Conservation (phyloP, 2,329 filamentous ascomycete species). For the Claviceps humidiphila region DNA sequence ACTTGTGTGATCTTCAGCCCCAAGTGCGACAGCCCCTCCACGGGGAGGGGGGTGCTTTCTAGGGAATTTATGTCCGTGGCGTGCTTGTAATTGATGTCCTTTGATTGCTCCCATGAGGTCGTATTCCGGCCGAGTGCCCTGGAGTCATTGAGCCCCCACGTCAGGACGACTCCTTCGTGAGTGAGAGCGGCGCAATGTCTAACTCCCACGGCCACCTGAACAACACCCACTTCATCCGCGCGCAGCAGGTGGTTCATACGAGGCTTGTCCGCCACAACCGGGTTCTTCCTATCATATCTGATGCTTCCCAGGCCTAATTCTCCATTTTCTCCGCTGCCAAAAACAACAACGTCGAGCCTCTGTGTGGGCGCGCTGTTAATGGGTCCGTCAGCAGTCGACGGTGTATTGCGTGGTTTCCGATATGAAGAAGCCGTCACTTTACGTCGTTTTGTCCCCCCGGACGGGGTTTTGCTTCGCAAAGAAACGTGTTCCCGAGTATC, state of each 20-base stretch:
- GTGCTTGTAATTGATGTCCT: slow-evolving; percentile 23
- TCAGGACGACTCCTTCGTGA: slow-evolving; percentile 47
- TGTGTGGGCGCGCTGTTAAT: slow-evolving; percentile 1
- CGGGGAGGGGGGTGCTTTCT: slow-evolving; percentile 38
- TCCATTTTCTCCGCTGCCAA: slow-evolving; percentile 8
- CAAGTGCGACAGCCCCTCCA: slow-evolving; percentile 33
- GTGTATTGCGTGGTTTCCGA: not conserved
- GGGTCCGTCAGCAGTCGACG: not conserved
- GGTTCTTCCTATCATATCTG: not conserved
- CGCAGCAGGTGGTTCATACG: slow-evolving; percentile 40
- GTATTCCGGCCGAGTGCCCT: slow-evolving; percentile 48
- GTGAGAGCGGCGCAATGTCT: slow-evolving; percentile 52
- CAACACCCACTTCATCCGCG: slow-evolving; percentile 33
- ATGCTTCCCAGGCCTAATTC: slow-evolving; percentile 9
- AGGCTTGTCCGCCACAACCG: slow-evolving; percentile 3
- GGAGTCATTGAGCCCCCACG: slow-evolving; percentile 56
- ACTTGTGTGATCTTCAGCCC: slow-evolving; percentile 45
- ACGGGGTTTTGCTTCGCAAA: not conserved
- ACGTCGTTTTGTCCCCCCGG: not conserved
- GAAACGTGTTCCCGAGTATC: not conserved
- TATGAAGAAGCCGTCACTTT: not conserved
- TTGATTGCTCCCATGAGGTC: slow-evolving; percentile 26
- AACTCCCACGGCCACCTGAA: slow-evolving; percentile 47
- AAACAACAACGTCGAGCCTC: slow-evolving; percentile 5
- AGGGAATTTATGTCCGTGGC: slow-evolving; percentile 38